Conservation (phyloP, 1,284 basidiomycete genomes). For the Boletus putidus region DNA sequence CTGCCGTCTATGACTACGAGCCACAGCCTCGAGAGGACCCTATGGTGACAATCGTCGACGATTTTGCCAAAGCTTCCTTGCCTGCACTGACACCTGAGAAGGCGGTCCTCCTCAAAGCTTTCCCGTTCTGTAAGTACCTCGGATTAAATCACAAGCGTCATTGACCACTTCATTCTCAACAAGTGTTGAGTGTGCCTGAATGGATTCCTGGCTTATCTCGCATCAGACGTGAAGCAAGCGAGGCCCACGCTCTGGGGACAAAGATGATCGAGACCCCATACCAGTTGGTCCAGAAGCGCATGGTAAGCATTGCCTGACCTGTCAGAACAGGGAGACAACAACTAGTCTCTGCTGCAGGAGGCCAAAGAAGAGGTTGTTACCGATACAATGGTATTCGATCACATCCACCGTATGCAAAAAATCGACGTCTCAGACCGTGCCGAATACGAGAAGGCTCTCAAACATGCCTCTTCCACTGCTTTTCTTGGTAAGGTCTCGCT, state of each 20-base stretch:
- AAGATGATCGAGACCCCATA: constrained; percentile 20
- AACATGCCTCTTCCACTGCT: neutral
- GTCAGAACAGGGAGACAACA: neutral
- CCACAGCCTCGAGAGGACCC: too few relatives aligned
- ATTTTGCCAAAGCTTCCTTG: too few relatives aligned
- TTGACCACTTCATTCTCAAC: neutral
- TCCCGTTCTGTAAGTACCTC: too few relatives aligned
- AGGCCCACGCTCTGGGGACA: neutral
- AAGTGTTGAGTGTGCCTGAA: constrained; percentile 20
- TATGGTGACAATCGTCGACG: too few relatives aligned
- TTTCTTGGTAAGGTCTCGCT: constrained; percentile 13
- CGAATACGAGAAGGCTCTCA: constrained; percentile 13
- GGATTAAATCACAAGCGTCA: neutral
- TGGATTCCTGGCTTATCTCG: constrained; percentile 17
- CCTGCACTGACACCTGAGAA: too few relatives aligned
- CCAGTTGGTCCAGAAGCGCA: constrained; percentile 11
- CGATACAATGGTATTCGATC: constrained; percentile 17
- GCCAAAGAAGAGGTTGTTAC: neutral
- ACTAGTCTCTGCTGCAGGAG: neutral
- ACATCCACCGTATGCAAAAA: constrained; percentile 16
- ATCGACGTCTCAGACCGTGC: neutral
- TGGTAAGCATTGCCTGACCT: constrained; percentile 2
- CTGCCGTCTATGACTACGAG: too few relatives aligned
- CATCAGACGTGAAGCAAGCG: constrained; percentile 1
- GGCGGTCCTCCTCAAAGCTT: too few relatives aligned